Evolutionary conservation across 306 rosid genomes (phyloP).

Genomic region (barrel medic (Medicago truncatula)): DNA sequence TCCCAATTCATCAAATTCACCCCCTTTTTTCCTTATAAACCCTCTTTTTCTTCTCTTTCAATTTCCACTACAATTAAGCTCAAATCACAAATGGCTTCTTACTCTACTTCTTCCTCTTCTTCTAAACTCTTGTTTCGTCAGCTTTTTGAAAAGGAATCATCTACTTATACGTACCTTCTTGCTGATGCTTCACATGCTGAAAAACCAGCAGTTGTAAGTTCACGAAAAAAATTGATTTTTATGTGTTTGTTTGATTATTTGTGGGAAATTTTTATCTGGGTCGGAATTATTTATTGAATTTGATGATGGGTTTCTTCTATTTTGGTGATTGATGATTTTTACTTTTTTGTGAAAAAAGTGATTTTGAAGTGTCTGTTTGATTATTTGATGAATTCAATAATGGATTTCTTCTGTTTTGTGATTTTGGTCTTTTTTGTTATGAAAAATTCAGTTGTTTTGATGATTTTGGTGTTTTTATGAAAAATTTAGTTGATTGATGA

Average conservation of each 20-base stretch:
- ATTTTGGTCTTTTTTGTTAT: background rate
- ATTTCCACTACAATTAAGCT: conserved; percentile 29
- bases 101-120: conserved; percentile 38
- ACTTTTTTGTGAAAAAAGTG: conserved; percentile 11
- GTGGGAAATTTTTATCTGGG: conserved; percentile 24
- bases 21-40: conserved; percentile 35
- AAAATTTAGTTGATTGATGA: conserved; percentile 63
- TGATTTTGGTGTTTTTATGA: background rate
- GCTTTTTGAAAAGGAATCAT: conserved; percentile 95
- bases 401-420: conserved; percentile 26
- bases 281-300: conserved; percentile 28
- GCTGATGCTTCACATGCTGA: conserved; percentile 78
- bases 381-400: conserved; percentile 29
- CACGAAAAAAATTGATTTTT: background rate
- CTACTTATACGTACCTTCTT: conserved; percentile 89
- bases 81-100: conserved; percentile 57
- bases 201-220: conserved; percentile 75
- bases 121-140: conserved; percentile 83
- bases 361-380: conserved; percentile 2
- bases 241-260: conserved; percentile 6
- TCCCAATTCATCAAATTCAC: conserved; percentile 40
- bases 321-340: conserved; percentile 6
- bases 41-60: conserved; percentile 31
- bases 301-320: conserved; percentile 23
- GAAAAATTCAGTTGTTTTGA: conserved; percentile 59